These are phyloP conservation scores for Colletotrichum liaoningense DNA, from an alignment of 2,329 filamentous ascomycete genomes.

Conservation along the genomic window DNA sequence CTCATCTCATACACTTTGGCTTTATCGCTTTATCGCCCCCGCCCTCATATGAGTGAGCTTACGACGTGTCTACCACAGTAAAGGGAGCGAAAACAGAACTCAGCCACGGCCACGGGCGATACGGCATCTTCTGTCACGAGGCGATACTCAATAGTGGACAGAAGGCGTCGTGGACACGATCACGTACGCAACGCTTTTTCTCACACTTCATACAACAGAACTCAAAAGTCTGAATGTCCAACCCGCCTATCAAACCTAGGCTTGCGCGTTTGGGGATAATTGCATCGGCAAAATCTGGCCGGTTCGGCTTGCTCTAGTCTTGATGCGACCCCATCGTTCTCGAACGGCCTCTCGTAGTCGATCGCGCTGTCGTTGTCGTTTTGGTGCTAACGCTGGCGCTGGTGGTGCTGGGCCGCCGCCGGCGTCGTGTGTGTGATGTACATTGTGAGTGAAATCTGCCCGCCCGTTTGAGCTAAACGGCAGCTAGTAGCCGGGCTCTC, in stretches of 20 bases:
- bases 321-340: not conserved
- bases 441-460: conserved; percentile 9
- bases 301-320: not conserved
- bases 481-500: not conserved
- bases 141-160: not conserved
- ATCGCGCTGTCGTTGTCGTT: not conserved
- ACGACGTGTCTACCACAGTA: not conserved
- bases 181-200: not conserved
- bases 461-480: not conserved
- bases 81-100: not conserved
- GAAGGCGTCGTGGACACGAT: not conserved
- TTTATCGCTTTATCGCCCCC: too few species aligned
- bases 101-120: not conserved
- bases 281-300: conserved; percentile 15
- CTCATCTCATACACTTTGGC: not conserved
- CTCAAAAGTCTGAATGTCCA: not conserved
- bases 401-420: not conserved
- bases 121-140: not conserved
- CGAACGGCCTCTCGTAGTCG: not conserved
- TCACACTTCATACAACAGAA: not conserved
- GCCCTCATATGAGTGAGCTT: not conserved
- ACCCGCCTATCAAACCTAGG: not conserved
- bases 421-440: conserved; percentile 12
- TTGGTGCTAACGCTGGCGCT: not conserved
- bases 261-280: conserved; percentile 15